phyloP scores from a whole-genome alignment of 2,329 filamentous ascomycete genomes.

The Colletotrichum sp. region DNA sequence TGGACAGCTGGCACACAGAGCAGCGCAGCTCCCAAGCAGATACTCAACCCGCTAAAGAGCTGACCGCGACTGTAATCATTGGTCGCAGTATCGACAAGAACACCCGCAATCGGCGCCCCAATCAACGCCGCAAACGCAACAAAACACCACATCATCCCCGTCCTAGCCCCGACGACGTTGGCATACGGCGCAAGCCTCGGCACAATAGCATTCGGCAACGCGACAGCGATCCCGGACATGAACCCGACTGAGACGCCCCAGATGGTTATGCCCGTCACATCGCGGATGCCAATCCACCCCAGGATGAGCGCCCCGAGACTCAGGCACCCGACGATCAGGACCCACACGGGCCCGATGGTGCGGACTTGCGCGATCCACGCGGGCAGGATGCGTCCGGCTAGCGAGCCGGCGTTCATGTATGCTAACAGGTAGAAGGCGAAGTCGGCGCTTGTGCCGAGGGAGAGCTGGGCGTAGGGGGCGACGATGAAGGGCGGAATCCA shows the following conservation, averaged over 20 bases:
- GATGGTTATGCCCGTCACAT: not conserved
- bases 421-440: not conserved
- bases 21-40: not conserved
- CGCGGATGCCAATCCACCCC: not conserved
- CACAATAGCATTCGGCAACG: not conserved
- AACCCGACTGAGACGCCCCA: not conserved
- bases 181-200: not conserved
- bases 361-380: not conserved
- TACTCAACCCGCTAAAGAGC: not conserved
- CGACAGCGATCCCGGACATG: not conserved
- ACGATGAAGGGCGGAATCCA: not conserved
- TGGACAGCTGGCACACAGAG: not conserved
- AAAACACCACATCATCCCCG: not conserved
- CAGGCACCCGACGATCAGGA: not conserved
- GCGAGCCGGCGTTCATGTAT: not conserved
- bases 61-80: not conserved
- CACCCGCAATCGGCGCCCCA: not conserved
- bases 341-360: not conserved
- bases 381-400: not conserved
- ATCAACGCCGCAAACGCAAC: not conserved
- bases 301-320: not conserved
- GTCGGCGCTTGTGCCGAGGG: not conserved
- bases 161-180: not conserved
- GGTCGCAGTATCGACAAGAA: not conserved
- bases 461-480: not conserved